Evolutionary conservation across 2,329 filamentous ascomycete species (phyloP).

Genomic region (Alternaria conjuncta): DNA sequence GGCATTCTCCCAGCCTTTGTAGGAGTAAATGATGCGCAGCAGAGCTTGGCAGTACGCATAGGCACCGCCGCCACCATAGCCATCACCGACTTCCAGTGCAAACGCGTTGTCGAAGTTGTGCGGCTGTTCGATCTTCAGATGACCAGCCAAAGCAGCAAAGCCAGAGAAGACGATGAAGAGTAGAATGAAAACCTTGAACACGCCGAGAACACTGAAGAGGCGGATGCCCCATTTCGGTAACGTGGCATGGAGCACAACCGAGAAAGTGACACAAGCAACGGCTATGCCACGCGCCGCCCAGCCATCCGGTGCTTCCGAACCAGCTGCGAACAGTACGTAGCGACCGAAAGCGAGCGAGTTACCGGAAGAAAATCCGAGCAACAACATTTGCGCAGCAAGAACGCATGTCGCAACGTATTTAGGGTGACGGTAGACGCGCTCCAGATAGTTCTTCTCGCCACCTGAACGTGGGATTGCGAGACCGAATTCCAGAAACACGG

Average conservation of each 20-base stretch:
- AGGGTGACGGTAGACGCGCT: conserved; percentile 66
- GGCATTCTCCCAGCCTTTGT: conserved; percentile 61
- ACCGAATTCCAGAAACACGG: conserved; percentile 69
- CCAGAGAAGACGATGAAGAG: conserved; percentile 68
- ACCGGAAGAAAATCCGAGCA: conserved; percentile 66
- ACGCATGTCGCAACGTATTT: conserved; percentile 66
- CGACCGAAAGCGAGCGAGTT: conserved; percentile 66
- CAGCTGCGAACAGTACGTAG: conserved; percentile 64
- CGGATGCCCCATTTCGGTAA: conserved; percentile 65
- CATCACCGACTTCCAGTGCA: conserved; percentile 50
- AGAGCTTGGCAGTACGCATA: conserved; percentile 62
- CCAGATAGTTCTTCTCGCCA: conserved; percentile 71
- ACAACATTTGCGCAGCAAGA: conserved; percentile 66
- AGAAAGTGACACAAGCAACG: conserved; percentile 57
- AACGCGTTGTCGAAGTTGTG: conserved; percentile 66
- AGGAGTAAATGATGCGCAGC: conserved; percentile 66
- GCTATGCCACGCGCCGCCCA: conserved; percentile 65
- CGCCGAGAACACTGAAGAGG: conserved; percentile 64
- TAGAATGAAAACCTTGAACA: conserved; percentile 67
- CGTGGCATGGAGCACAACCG: conserved; percentile 59
- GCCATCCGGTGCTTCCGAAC: conserved; percentile 55
- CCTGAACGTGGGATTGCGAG: conserved; percentile 67
- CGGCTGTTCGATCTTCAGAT: conserved; percentile 53
- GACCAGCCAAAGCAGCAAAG: conserved; percentile 43
- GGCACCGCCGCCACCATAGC: conserved; percentile 43